Conservation (phyloP, 2,329 filamentous ascomycete species). For the Chaetomium sp. region DNA sequence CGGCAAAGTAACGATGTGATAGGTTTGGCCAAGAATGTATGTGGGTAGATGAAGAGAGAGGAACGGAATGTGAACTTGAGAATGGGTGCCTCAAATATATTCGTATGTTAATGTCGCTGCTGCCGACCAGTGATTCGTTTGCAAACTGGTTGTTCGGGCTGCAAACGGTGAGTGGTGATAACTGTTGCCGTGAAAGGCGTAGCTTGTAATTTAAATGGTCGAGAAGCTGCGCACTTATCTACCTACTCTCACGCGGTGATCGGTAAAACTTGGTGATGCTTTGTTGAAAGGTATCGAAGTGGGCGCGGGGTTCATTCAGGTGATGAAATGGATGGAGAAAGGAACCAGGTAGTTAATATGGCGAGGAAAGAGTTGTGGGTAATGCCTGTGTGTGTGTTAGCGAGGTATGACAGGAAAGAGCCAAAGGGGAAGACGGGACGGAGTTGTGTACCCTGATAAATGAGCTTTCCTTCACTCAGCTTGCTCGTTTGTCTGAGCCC, state of each 20-base stretch:
- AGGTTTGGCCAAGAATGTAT: not conserved
- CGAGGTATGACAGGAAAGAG: not conserved
- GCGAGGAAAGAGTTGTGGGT: not conserved
- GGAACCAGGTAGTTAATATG: not conserved
- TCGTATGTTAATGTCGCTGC: not conserved
- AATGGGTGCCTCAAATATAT: not conserved
- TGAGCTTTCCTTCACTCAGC: not conserved
- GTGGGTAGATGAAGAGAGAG: not conserved
- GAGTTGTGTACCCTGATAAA: not conserved
- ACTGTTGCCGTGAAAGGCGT: not conserved
- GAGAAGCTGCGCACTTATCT: not conserved
- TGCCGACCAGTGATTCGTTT: not conserved
- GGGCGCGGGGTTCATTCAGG: not conserved
- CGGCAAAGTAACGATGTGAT: not conserved
- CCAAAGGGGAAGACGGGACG: not conserved
- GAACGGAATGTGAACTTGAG: not conserved
- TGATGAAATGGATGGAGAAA: not conserved
- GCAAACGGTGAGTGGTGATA: not conserved
- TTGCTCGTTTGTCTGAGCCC: not conserved
- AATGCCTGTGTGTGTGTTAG: too few relatives aligned
- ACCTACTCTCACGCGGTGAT: not conserved
- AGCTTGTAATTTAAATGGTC: not conserved
- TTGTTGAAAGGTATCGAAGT: not conserved
- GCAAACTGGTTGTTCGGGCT: not conserved
- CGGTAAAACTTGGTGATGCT: not conserved